phyloP scores from a whole-genome alignment of 129 eudicot species.

The Flaveria robusta region DNA sequence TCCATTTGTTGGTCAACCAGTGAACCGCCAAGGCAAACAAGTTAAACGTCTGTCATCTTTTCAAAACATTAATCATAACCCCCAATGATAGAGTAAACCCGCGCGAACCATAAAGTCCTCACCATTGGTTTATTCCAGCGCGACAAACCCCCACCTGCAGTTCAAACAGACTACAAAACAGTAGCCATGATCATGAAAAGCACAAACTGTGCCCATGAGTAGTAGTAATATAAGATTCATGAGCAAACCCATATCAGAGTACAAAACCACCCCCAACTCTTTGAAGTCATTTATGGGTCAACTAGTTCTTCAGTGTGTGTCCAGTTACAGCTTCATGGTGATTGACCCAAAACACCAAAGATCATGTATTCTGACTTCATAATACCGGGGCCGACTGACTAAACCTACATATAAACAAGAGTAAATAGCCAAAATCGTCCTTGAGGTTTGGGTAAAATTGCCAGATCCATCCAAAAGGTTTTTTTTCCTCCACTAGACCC shows the following conservation, averaged over 20 bases:
- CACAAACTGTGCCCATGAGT: conserved; percentile 11
- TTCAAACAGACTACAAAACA: not conserved
- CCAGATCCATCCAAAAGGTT: too few relatives aligned
- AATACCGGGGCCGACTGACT: conserved; percentile 26
- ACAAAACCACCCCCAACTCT: conserved; percentile 33
- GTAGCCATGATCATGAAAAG: conserved; percentile 8
- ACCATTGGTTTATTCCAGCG: not conserved
- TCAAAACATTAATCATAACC: too few relatives aligned
- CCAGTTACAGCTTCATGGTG: conserved; percentile 15
- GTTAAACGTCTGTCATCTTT: too few relatives aligned
- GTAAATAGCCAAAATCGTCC: too few relatives aligned
- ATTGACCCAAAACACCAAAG: conserved; percentile 19
- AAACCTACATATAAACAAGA: conserved; percentile 30
- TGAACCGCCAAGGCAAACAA: not conserved
- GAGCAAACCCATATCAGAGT: conserved; percentile 25
- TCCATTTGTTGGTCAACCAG: not conserved
- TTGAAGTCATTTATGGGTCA: conserved; percentile 19
- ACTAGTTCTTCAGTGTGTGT: conserved; percentile 14
- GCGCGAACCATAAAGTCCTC: not conserved
- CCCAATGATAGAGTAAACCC: not conserved
- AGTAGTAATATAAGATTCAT: conserved; percentile 16
- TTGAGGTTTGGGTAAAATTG: too few relatives aligned
- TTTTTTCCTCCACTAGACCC: too few relatives aligned
- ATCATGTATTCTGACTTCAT: conserved; percentile 25
- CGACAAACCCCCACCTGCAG: not conserved